Percentiles rank a stretch among this genome's conserved stretches.
phyloP scores from a whole-genome alignment of 352 stramenopile genomes.

The Phytophthora pisi region DNA sequence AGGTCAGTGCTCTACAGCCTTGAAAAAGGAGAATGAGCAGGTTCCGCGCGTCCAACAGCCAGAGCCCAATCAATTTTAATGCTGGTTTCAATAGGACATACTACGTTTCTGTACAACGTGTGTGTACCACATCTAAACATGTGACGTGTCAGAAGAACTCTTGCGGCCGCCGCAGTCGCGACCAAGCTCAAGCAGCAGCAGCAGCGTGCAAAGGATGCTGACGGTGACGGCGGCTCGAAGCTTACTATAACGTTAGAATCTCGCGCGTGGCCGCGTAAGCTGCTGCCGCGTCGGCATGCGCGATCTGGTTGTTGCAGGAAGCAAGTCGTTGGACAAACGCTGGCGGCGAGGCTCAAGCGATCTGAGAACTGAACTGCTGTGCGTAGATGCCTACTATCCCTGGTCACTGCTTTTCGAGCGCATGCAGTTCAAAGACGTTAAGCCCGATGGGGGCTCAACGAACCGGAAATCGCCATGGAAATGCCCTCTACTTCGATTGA shows the following conservation, averaged over 20 bases:
- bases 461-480: no score
- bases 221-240: no score
- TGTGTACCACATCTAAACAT: not conserved
- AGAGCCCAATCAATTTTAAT: conserved; percentile 9
- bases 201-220: no score
- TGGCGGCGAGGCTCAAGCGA: not conserved
- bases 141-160: not conserved
- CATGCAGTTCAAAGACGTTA: no score
- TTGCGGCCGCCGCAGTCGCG: no score
- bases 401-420: not conserved
- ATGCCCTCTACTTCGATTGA: not conserved
- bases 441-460: no score
- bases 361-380: conserved; percentile 11
- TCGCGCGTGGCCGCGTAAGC: no score
- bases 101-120: not conserved
- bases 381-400: not conserved
- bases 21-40: not conserved
- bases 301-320: not conserved
- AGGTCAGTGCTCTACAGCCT: not conserved
- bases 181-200: no score
- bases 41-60: conserved; percentile 15
- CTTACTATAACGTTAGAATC: no score
- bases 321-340: conserved; percentile 7
- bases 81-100: not conserved
- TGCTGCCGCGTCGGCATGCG: no score